Evolutionary conservation across 2,329 filamentous ascomycete genomes (phyloP).

Genomic region (Colletotrichum orbiculare): DNA sequence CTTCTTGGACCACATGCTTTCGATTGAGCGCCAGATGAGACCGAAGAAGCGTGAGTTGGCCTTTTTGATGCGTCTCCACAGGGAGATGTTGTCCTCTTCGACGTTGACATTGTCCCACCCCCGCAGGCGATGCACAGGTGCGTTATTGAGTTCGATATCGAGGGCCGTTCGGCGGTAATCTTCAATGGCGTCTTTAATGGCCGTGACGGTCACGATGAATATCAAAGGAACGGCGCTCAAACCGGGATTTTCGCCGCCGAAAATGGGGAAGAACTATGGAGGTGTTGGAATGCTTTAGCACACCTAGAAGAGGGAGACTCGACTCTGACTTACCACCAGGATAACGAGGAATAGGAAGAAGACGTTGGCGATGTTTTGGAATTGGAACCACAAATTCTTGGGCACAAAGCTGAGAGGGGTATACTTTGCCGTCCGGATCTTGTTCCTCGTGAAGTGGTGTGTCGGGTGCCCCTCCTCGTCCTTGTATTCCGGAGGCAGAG

Average conservation of each 20-base stretch:
- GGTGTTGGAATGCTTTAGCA: slow-evolving; percentile 27
- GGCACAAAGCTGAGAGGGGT: slow-evolving; percentile 94
- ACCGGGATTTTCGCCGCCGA: slow-evolving; percentile 90
- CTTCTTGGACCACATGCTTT: slow-evolving; percentile 63
- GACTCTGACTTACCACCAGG: slow-evolving; percentile 76
- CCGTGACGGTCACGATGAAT: slow-evolving; percentile 87
- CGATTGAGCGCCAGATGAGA: slow-evolving; percentile 61
- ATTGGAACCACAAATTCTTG: slow-evolving; percentile 97
- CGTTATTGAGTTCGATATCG: slow-evolving; percentile 96
- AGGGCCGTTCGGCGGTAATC: slow-evolving; percentile 92
- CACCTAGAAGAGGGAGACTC: not conserved
- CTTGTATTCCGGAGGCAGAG: slow-evolving; percentile 77
- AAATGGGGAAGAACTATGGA: slow-evolving; percentile 90
- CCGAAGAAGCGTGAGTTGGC: slow-evolving; percentile 73
- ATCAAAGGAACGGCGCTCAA: slow-evolving; percentile 92
- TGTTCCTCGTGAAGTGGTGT: slow-evolving; percentile 84
- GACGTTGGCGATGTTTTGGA: slow-evolving; percentile 98
- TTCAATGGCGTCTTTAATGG: slow-evolving; percentile 94
- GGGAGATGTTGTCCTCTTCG: slow-evolving; percentile 83
- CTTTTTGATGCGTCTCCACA: slow-evolving; percentile 93
- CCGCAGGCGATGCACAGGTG: slow-evolving; percentile 87
- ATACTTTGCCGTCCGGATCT: slow-evolving; percentile 98
- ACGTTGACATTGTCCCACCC: slow-evolving; percentile 96
- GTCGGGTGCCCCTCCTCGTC: slow-evolving; percentile 84
- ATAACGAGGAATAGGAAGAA: slow-evolving; percentile 99